A percentile compares a stretch with the other conserved stretches of the same genome.
These are phyloP conservation scores for Multifurca ochricompacta DNA, from an alignment of 768 basidiomycete genomes.

Conservation along the genomic window DNA sequence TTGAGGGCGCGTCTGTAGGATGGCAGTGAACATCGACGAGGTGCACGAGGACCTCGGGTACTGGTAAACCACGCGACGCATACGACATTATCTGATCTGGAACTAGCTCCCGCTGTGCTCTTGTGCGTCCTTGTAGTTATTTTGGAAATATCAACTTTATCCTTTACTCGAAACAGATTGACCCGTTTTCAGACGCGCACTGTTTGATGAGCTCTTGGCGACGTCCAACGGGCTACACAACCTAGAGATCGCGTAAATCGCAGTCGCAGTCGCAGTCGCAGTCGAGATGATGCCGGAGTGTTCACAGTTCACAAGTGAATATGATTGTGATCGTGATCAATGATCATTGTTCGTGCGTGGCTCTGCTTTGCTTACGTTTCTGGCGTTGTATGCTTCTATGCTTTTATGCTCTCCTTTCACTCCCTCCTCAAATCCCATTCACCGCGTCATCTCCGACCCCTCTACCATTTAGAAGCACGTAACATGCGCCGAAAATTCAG, in stretches of 20 bases:
- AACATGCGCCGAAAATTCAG: conserved; percentile 2
- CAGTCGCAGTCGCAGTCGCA: no score
- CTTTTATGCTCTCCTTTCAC: not conserved
- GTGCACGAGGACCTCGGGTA: conserved; percentile 46
- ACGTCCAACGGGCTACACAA: no score
- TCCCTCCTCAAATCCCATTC: not conserved
- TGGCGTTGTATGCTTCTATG: no score
- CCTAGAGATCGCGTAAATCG: no score
- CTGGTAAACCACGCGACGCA: conserved; percentile 21
- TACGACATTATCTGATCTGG: not conserved
- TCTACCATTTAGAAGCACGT: not conserved
- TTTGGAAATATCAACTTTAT: no score
- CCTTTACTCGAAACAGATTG: no score
- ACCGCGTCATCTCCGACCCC: not conserved
- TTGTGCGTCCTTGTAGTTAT: no score
- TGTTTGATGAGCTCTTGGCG: no score
- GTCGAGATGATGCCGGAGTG: no score
- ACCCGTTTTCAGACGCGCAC: no score
- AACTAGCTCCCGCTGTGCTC: not conserved
- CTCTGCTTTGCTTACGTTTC: not conserved
- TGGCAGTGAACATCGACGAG: conserved; percentile 89
- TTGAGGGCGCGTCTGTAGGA: conserved; percentile 64
- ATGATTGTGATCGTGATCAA: not conserved
- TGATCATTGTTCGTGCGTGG: not conserved
- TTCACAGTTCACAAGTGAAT: no score